phyloP scores from a whole-genome alignment of 2,329 filamentous ascomycete species.

The Ascochyta fabae region DNA sequence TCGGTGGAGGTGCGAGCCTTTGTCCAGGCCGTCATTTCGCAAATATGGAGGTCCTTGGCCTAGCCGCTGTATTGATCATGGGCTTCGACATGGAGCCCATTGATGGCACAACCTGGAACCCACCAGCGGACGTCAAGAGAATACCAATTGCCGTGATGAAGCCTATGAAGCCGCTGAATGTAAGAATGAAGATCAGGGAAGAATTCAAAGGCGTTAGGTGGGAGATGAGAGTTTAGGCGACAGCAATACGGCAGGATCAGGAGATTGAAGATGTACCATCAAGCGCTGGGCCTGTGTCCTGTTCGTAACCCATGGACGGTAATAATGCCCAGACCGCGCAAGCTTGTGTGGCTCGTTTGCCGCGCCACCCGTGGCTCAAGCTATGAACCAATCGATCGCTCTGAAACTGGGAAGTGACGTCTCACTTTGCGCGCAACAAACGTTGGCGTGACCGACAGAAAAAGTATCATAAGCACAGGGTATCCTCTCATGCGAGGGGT shows the following conservation, averaged over 20 bases:
- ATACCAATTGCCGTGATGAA: constrained; percentile 29
- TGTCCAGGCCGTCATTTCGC: constrained; percentile 50
- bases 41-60: constrained; percentile 39
- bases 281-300: not conserved
- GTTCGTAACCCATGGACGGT: not conserved
- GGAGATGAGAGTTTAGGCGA: constrained; percentile 14
- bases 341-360: not conserved
- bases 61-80: constrained; percentile 37
- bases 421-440: constrained; percentile 10
- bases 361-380: constrained; percentile 10
- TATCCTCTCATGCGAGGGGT: not conserved
- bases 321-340: not conserved
- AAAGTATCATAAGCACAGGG: constrained; percentile 12
- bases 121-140: constrained; percentile 25
- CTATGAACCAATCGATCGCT: constrained; percentile 4
- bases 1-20: constrained; percentile 42
- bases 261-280: not conserved
- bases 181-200: constrained; percentile 25
- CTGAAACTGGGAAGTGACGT: constrained; percentile 9
- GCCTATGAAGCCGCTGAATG: constrained; percentile 19
- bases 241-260: not conserved
- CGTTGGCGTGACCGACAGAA: constrained; percentile 11
- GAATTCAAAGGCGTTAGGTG: constrained; percentile 24
- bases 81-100: constrained; percentile 40
- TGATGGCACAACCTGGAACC: constrained; percentile 25